Base-by-base conservation (phyloP, 495 filamentous ascomycete species). In the Emericellopsis terricola region DNA sequence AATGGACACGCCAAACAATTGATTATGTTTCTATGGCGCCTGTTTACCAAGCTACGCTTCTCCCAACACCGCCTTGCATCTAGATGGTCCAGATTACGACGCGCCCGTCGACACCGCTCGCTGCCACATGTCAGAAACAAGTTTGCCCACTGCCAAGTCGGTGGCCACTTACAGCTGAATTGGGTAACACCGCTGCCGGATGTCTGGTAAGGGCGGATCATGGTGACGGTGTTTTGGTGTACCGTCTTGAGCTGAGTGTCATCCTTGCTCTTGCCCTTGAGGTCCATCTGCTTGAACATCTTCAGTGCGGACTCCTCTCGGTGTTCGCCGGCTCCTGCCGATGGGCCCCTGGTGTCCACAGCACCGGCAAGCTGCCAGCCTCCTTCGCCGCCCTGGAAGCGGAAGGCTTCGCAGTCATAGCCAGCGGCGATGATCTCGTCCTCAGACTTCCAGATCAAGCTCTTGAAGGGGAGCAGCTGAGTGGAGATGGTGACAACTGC, bases 281-380 rank as follows among this genome's bases (percentile, higher is more conserved):
- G 62, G 52, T 97, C 89, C 91, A 97, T 94, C 58, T 93, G 85
- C 50, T 71, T 71, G 66, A 97, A 97, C 91, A 94, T 94, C 51
- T 96, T 93, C 49, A 94, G 62, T n/a, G 89, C 89, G 43, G 76
- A 82, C 39, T 73, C 66, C 48, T 71, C 67, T 29, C 65, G 50
- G 24, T 52, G 48, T 24, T 57, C 53, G 30, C 60, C 54, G 32
- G 52, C 37, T 30, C 60, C 56, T 14, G 62, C 52, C 70, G 81
- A 55, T 69, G 81, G 55, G 70, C 84, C 47, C 74, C 78, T 62
- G 62, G 72, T 71, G 53, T 96, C 89, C 30, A 96, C 53, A 3
- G 81, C 82, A 17, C 87, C 87, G 9, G 70, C 72, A 30, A 93
- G 60, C 45, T 80, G 71, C 89, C 89, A 97, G 19, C 87, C 89